Conservation (phyloP, 345 rosid genomes). For the Triadica sebifera region DNA sequence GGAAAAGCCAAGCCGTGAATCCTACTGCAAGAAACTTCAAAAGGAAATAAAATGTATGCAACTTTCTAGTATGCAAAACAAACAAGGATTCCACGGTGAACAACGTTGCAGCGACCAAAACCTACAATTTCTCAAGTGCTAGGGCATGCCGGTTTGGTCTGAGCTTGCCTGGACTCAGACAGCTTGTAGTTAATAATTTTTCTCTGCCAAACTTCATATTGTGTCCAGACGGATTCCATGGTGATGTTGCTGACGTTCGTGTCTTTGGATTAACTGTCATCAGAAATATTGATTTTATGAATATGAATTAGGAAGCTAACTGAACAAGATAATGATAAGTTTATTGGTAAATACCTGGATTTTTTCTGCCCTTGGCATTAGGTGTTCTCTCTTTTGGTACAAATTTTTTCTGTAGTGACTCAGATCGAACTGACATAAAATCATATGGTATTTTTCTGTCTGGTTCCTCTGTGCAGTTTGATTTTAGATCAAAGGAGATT, state of each 20-base stretch:
- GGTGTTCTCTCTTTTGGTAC: slow-evolving; percentile 31
- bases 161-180: slow-evolving; percentile 30
- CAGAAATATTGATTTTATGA: neutral
- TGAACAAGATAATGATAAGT: neutral
- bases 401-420: slow-evolving; percentile 33
- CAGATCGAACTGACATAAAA: slow-evolving; percentile 39
- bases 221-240: slow-evolving; percentile 37
- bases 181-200: slow-evolving; percentile 22
- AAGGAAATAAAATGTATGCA: neutral
- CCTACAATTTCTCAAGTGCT: slow-evolving; percentile 28
- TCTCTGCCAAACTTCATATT: slow-evolving; percentile 27
- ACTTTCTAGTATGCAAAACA: slow-evolving; percentile 17
- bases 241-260: slow-evolving; percentile 24
- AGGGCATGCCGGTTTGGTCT: slow-evolving; percentile 38
- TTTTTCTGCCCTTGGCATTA: slow-evolving; percentile 29
- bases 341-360: slow-evolving; percentile 35
- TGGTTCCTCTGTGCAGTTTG: slow-evolving; percentile 23
- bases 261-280: slow-evolving; percentile 27
- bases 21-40: neutral
- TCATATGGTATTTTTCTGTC: slow-evolving; percentile 26
- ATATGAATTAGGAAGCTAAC: neutral
- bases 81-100: slow-evolving; percentile 1
- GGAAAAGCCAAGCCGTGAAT: slow-evolving; percentile 26
- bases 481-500: slow-evolving; percentile 42
- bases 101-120: neutral